Base-by-base conservation (phyloP, 306 rosid species). In the Cucurbita argyrosperma region DNA sequence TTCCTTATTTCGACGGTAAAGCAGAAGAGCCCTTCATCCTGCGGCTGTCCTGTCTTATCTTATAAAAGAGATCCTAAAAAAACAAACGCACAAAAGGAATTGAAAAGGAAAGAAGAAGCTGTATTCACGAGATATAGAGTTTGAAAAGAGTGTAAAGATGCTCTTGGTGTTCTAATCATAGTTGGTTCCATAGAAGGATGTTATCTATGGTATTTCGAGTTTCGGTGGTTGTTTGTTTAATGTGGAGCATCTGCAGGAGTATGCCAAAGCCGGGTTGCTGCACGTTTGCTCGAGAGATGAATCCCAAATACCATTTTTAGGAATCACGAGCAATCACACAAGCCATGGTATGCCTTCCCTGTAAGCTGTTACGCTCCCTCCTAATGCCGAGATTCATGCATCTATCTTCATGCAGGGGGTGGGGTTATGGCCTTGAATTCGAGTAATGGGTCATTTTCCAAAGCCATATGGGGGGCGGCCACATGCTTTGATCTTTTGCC, bases 201-300 rank as follows among this genome's bases (percentile, higher is more conserved):
- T 18, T 42, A 7, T 37, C 46, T 30, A 47, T 10, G 51, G 23
- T 47, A 3, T 47, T 47, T 47, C 14, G 46, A 38, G 47, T 65
- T 65, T 2, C 14, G 30, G 30, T 42, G 35, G 37, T 65, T 30
- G 35, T 65, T 63, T 39, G 8, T 23, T 42, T n/a, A 2, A 65
- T 0, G 15, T 16, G 18, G 89, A 76, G 37, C 76, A 90, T 78
- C 79, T 94, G 30, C 66, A 67, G 79, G 88, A 88, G 64, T 80
- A 83, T 64, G 65, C 76, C 75, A 63, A 83, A 83, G 71, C 88
- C 85, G 1, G 75, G 83, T 54, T 87, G 87, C 50, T 85, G 88
- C 57, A 74, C 90, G 16, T 93, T 93, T 78, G 96, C 97, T 21
- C 83, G 98, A 76, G 98, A 94, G 82, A 51, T 89, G 84, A 78